A percentile compares a stretch with the other conserved stretches of the same genome.
Conservation (phyloP, 2,329 filamentous ascomycete genomes). For the Stachybotrys chlorohalonatus region DNA sequence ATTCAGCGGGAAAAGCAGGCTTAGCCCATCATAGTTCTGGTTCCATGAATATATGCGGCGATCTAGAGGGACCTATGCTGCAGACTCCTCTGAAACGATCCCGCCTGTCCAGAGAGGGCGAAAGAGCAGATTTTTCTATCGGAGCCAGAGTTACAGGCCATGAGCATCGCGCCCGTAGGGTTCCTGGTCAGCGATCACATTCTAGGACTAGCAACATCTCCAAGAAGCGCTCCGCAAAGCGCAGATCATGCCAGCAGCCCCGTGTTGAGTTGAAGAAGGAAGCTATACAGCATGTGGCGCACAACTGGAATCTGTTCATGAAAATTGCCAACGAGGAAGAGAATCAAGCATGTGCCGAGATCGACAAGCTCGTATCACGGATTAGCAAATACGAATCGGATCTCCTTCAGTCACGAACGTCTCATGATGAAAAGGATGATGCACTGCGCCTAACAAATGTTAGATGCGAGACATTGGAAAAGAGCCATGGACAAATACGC, state of each 20-base stretch:
- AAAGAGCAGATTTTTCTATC: not conserved
- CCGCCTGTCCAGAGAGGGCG: not conserved
- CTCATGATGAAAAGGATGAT: constrained; percentile 10
- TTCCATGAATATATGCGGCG: constrained; percentile 18
- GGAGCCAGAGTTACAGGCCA: not conserved
- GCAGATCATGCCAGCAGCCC: constrained; percentile 5
- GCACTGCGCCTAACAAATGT: constrained; percentile 13
- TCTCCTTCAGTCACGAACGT: not conserved
- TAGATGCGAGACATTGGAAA: constrained; percentile 14
- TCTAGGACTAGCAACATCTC: constrained; percentile 24
- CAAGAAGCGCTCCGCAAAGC: constrained; percentile 13
- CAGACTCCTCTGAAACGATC: constrained; percentile 7
- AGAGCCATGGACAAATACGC: not conserved
- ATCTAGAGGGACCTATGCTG: constrained; percentile 18
- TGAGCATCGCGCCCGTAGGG: not conserved
- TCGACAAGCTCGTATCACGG: constrained; percentile 6
- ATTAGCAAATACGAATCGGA: constrained; percentile 2
- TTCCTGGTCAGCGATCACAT: constrained; percentile 9
- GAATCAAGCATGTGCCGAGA: constrained; percentile 13
- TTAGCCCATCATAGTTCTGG: constrained; percentile 3
- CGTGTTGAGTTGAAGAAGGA: constrained; percentile 15
- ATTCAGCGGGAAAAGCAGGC: not conserved
- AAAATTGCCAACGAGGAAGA: constrained; percentile 19
- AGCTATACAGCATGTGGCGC: constrained; percentile 21
- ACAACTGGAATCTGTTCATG: constrained; percentile 25